These are phyloP conservation scores for Blastobotrys chiropterorum DNA, from an alignment of 805 yeast genomes.

Conservation along the genomic window DNA sequence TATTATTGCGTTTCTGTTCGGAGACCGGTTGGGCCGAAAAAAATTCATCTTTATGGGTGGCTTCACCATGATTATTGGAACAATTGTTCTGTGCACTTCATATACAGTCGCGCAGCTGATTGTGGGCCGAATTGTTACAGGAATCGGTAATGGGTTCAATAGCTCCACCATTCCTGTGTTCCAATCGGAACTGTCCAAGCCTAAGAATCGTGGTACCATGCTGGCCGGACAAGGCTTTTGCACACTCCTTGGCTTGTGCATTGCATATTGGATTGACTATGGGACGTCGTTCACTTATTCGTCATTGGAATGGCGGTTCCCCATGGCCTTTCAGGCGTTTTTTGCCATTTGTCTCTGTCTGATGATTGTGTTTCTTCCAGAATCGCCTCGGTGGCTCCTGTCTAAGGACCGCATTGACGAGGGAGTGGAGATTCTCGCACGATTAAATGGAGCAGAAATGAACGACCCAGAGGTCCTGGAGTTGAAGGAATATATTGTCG, in stretches of 20 bases:
- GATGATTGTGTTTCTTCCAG: constrained; percentile 51
- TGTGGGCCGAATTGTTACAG: constrained; percentile 61
- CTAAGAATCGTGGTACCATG: constrained; percentile 47
- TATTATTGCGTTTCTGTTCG: constrained; percentile 40
- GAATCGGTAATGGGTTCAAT: constrained; percentile 67
- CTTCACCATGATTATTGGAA: constrained; percentile 41
- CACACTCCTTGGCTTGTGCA: constrained; percentile 23
- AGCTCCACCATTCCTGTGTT: constrained; percentile 77
- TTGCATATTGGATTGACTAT: constrained; percentile 23
- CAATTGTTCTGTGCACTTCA: constrained; percentile 36
- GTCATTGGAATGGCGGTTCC: constrained; percentile 8
- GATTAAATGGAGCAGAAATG: constrained; percentile 65
- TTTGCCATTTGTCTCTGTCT: constrained; percentile 36
- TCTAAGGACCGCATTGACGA: constrained; percentile 68
- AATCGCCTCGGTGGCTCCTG: constrained; percentile 81
- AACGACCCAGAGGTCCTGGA: constrained; percentile 69
- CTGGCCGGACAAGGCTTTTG: constrained; percentile 15
- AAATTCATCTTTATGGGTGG: constrained; percentile 42
- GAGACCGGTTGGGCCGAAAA: constrained; percentile 42
- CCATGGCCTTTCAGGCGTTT: constrained; percentile 9
- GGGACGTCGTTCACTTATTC: background rate
- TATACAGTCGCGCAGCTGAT: constrained; percentile 12
- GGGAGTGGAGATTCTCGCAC: constrained; percentile 75
- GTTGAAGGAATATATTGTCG: constrained; percentile 64
- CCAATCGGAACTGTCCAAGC: constrained; percentile 66